Conservation (phyloP, 2,329 filamentous ascomycete species). For the Exophiala calicioides region DNA sequence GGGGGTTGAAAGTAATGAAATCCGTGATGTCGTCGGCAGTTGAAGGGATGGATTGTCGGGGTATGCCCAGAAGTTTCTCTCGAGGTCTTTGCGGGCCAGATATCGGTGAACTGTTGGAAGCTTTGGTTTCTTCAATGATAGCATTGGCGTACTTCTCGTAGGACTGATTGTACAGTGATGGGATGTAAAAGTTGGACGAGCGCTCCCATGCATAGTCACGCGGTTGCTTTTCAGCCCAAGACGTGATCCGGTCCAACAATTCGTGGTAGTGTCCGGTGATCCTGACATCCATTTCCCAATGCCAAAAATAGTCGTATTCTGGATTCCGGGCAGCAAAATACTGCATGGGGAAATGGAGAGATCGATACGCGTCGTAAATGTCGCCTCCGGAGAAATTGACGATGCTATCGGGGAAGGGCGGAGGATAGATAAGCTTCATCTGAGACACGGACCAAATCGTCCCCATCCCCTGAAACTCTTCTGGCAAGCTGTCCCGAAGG, state of each 20-base stretch:
- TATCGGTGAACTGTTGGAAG: conserved; percentile 16
- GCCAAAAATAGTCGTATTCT: conserved; percentile 68
- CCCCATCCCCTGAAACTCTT: conserved; percentile 40
- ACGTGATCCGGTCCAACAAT: conserved; percentile 66
- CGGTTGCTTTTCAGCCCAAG: conserved; percentile 68
- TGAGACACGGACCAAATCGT: conserved; percentile 36
- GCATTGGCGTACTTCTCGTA: conserved; percentile 21
- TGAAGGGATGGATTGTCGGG: conserved; percentile 13
- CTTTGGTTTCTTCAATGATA: conserved; percentile 17
- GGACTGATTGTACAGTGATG: conserved; percentile 38
- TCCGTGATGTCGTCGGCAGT: conserved; percentile 63
- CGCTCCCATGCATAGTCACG: conserved; percentile 77
- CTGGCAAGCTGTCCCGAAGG: conserved; percentile 33
- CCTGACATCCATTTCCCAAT: conserved; percentile 70
- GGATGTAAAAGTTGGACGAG: conserved; percentile 74
- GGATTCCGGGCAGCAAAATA: conserved; percentile 64
- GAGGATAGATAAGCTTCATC: conserved; percentile 27
- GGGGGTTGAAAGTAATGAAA: conserved; percentile 74
- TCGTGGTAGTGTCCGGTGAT: conserved; percentile 70
- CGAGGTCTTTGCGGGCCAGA: conserved; percentile 25
- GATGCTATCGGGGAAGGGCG: conserved; percentile 33
- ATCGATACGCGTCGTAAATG: conserved; percentile 52
- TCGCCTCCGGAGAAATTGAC: conserved; percentile 32
- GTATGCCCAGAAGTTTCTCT: conserved; percentile 22
- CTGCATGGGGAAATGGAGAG: conserved; percentile 62